These are phyloP conservation scores for Suillus alpinus DNA, from an alignment of 768 basidiomycete species.

Conservation along the genomic window DNA sequence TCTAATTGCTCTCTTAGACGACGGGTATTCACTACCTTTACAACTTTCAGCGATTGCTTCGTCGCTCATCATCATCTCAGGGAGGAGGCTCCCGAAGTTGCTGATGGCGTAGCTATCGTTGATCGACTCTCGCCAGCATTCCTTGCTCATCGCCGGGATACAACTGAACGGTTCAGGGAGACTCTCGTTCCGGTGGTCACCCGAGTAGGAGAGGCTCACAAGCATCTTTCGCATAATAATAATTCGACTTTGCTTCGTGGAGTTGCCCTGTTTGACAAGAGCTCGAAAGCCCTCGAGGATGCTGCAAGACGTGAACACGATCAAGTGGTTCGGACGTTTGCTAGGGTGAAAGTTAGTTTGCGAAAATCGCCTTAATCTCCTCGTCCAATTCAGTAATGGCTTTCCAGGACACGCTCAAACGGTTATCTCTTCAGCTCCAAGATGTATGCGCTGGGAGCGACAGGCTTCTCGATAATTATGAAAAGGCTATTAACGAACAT, in stretches of 20 bases:
- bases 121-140: slow-evolving; percentile 45
- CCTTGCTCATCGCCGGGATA: slow-evolving; percentile 27
- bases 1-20: slow-evolving; percentile 27
- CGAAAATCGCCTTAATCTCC: slow-evolving; percentile 3
- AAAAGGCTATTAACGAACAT: slow-evolving; percentile 41
- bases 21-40: slow-evolving; percentile 1
- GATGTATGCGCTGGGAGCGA: slow-evolving; percentile 48
- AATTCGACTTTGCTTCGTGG: slow-evolving; percentile 35
- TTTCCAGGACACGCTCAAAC: slow-evolving; percentile 40
- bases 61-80: slow-evolving; percentile 18
- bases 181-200: slow-evolving; percentile 34
- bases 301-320: slow-evolving; percentile 42
- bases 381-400: slow-evolving; percentile 13
- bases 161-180: slow-evolving; percentile 30
- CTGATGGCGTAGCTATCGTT: slow-evolving; percentile 43
- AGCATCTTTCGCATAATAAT: slow-evolving; percentile 30
- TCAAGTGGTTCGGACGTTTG: slow-evolving; percentile 37
- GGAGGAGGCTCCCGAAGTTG: slow-evolving; percentile 35
- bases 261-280: slow-evolving; percentile 51
- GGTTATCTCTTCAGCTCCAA: slow-evolving; percentile 44
- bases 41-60: neutral
- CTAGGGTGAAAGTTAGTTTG: slow-evolving; percentile 42
- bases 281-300: slow-evolving; percentile 51
- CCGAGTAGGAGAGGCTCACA: slow-evolving; percentile 36
- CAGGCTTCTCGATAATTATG: slow-evolving; percentile 48